Evolutionary conservation across 305 asterid species (phyloP), one percentile per base, ranked within the genome.

Genomic region (Plantago coronopus): DNA sequence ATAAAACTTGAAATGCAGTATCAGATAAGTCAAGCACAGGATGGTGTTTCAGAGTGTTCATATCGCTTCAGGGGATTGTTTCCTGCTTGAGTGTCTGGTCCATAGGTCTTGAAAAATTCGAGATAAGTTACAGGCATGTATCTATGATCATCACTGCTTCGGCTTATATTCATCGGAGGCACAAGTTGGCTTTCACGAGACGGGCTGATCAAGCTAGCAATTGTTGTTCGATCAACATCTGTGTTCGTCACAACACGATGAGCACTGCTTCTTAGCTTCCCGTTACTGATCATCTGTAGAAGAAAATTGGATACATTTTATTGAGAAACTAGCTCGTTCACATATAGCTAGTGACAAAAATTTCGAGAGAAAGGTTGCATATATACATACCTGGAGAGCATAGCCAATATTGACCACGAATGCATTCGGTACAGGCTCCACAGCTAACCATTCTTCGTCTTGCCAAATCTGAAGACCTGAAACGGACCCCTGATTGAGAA

Each of bases 351-450:
- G 5, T 21, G 14, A 19, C 23, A 19, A 8, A 2, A 46, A 46
- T 43, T 15, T 17, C 19, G 34, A 25, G 15, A 21, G 15, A 9
- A 44, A 7, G 3, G 17, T 15, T 1, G 13, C n/a, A 5, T n/a
- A n/a, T n/a, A n/a, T n/a, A n/a, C n/a, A n/a, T 67, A 81, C 95
- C 88, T 79, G 74, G 11, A 87, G 76, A 48, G 74, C 90, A 68
- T 73, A 80, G 7, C 93, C 90, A 0, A 80, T 54, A 60, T 77
- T 76, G 72, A 89, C 78, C 4, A 83, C 7, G 43, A 87, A 69
- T 0, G 88, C 77, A 54, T 61, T 14, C 3, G 85, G 79, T 17
- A 54, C 34, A 2, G 97, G 80, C 0, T 76, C 77, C 25, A 82
- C 72, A 27, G 73, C 72, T 71, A 85, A 42, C 96, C 96, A 89